Evolutionary conservation across 2,329 filamentous ascomycete genomes (phyloP).

Genomic region (Fusarium domesticum): DNA sequence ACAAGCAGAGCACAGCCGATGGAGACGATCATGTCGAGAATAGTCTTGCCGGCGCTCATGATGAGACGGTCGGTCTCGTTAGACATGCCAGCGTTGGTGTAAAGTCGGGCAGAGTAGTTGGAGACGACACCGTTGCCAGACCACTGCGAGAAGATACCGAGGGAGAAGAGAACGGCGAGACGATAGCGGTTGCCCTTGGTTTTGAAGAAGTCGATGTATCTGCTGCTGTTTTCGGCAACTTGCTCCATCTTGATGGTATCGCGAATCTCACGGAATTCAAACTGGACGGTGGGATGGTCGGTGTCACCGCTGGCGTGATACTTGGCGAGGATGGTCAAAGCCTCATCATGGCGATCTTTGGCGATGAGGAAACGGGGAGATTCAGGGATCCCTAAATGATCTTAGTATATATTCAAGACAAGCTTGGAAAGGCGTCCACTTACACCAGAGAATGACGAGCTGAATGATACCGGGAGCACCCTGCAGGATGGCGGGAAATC

Average conservation of each 20-base stretch:
- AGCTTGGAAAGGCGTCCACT: background rate
- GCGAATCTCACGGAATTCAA: slow-evolving; percentile 62
- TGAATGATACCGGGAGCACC: slow-evolving; percentile 57
- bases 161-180: slow-evolving; percentile 55
- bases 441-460: slow-evolving; percentile 56
- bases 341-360: slow-evolving; percentile 59
- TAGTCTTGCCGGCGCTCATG: slow-evolving; percentile 52
- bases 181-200: slow-evolving; percentile 63
- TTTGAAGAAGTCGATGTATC: slow-evolving; percentile 55
- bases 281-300: slow-evolving; percentile 57
- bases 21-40: slow-evolving; percentile 55
- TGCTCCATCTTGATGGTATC: slow-evolving; percentile 55
- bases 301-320: slow-evolving; percentile 59
- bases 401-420: background rate
- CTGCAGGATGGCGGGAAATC: slow-evolving; percentile 60
- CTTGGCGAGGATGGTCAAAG: slow-evolving; percentile 55
- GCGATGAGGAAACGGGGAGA: slow-evolving; percentile 61
- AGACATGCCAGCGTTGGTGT: slow-evolving; percentile 56
- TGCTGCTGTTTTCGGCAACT: slow-evolving; percentile 41
- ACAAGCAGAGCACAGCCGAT: slow-evolving; percentile 48
- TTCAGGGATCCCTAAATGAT: slow-evolving; percentile 48
- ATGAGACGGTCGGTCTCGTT: slow-evolving; percentile 37
- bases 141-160: slow-evolving; percentile 66
- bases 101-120: slow-evolving; percentile 57
- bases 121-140: slow-evolving; percentile 62